Evolutionary conservation across 2,329 filamentous ascomycete species (phyloP).

Genomic region (Pseudocercospora cruenta): DNA sequence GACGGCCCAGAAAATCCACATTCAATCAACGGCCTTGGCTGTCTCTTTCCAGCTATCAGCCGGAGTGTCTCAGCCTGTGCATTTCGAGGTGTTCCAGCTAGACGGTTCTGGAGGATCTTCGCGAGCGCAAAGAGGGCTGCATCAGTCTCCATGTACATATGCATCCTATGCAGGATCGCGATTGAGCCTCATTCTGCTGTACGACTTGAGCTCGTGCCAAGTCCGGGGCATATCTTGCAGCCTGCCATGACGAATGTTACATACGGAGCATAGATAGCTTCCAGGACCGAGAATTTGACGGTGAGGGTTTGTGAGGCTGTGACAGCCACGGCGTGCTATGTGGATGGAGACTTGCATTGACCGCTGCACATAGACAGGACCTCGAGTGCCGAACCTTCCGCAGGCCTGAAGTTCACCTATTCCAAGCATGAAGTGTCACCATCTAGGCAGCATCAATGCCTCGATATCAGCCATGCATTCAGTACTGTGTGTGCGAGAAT

Average conservation of each 20-base stretch:
- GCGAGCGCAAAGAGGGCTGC: not conserved
- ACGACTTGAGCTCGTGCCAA: not conserved
- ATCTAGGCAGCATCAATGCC: no score
- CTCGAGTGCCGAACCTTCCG: no score
- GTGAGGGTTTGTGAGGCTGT: not conserved
- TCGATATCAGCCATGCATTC: no score
- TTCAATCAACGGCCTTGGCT: not conserved
- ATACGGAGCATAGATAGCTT: not conserved
- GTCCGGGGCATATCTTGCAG: not conserved
- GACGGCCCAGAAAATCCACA: not conserved
- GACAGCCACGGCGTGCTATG: not conserved
- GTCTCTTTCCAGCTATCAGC: not conserved
- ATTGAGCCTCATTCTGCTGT: slow-evolving; percentile 1
- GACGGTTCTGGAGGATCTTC: not conserved
- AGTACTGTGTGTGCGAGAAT: no score
- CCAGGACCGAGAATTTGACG: not conserved
- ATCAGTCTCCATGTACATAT: not conserved
- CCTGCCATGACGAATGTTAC: not conserved
- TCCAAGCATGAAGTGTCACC: no score
- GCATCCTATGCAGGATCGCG: not conserved
- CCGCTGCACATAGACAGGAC: not conserved
- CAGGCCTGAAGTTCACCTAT: not conserved
- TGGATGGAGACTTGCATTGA: not conserved
- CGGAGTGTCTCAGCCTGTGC: not conserved
- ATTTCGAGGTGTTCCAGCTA: not conserved